phyloP scores from a whole-genome alignment of 768 basidiomycete genomes.

The Serendipita sp. region DNA sequence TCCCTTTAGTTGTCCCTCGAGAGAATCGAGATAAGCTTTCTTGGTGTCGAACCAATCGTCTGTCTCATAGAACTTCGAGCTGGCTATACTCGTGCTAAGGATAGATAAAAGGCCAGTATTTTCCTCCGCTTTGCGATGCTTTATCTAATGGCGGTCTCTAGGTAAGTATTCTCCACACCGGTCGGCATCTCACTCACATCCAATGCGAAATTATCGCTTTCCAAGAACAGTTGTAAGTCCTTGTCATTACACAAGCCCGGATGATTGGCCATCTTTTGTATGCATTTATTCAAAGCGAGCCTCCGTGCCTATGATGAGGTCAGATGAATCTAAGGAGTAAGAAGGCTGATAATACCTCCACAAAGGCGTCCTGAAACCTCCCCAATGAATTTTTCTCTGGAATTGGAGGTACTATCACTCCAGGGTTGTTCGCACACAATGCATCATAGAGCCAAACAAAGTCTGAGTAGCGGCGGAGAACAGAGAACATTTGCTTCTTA shows the following conservation, averaged over 20 bases:
- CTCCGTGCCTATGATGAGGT: conserved; percentile 33
- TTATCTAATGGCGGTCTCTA: conserved; percentile 39
- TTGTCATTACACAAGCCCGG: conserved; percentile 77
- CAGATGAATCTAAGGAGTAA: neutral
- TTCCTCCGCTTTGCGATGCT: conserved; percentile 72
- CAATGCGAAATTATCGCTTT: conserved; percentile 78
- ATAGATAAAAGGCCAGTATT: conserved; percentile 71
- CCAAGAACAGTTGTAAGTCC: conserved; percentile 80
- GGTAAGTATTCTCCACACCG: neutral
- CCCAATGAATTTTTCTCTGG: conserved; percentile 92
- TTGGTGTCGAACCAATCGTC: conserved; percentile 96
- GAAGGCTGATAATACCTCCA: conserved; percentile 31
- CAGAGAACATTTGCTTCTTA: conserved; percentile 74
- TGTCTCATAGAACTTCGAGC: conserved; percentile 72
- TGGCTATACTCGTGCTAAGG: conserved; percentile 62
- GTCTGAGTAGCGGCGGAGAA: conserved; percentile 92
- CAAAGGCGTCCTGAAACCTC: conserved; percentile 83
- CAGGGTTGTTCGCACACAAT: conserved; percentile 79
- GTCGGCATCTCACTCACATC: conserved; percentile 43
- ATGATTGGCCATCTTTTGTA: conserved; percentile 86
- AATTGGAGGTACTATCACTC: conserved; percentile 90
- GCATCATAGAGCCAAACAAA: conserved; percentile 94
- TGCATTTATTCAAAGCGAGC: conserved; percentile 69
- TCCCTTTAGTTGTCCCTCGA: conserved; percentile 77
- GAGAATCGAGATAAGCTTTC: conserved; percentile 67